A percentile compares a stretch with the other conserved stretches of the same genome.
Evolutionary conservation across 805 yeast genomes (phyloP).

Genomic region (Cyberlindnera veronae): DNA sequence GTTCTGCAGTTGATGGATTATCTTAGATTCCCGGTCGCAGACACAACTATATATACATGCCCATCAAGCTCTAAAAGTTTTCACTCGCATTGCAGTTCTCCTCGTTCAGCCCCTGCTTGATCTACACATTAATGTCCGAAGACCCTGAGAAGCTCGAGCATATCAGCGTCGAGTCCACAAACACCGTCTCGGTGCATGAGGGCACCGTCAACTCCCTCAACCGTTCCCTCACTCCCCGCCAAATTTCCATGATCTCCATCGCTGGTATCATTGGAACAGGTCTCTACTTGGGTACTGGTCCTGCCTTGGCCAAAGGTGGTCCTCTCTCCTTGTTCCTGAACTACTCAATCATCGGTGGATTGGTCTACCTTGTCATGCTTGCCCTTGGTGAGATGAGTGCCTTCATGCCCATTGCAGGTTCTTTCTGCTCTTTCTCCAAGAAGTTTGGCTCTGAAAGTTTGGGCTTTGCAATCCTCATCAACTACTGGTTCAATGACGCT

Average conservation of each 20-base stretch:
- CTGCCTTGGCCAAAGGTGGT: slow-evolving; percentile 41
- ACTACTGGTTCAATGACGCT: slow-evolving; percentile 34
- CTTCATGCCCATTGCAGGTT: slow-evolving; percentile 54
- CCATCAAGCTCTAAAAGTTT: background rate
- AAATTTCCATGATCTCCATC: slow-evolving; percentile 71
- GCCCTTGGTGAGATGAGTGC: slow-evolving; percentile 61
- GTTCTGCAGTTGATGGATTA: too few species aligned
- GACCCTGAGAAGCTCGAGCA: slow-evolving; percentile 10
- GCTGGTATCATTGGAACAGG: slow-evolving; percentile 86
- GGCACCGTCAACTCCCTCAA: slow-evolving; percentile 24
- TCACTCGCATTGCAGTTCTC: background rate
- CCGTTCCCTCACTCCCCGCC: slow-evolving; percentile 38
- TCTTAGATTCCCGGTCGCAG: too few species aligned
- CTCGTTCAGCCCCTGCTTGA: background rate
- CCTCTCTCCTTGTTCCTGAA: slow-evolving; percentile 31
- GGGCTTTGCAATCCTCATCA: slow-evolving; percentile 39
- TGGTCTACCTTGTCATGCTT: slow-evolving; percentile 54
- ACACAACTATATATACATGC: too few species aligned
- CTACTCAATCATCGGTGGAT: slow-evolving; percentile 45
- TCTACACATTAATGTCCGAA: slow-evolving; percentile 2
- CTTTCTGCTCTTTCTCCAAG: slow-evolving; percentile 51
- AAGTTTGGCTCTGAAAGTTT: slow-evolving; percentile 48
- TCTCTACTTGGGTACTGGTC: slow-evolving; percentile 51
- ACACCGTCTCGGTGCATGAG: slow-evolving; percentile 1
- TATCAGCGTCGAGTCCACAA: background rate